Evolutionary conservation across 176 grass and related monocot genomes (phyloP).

Genomic region (Oryza officinalis): DNA sequence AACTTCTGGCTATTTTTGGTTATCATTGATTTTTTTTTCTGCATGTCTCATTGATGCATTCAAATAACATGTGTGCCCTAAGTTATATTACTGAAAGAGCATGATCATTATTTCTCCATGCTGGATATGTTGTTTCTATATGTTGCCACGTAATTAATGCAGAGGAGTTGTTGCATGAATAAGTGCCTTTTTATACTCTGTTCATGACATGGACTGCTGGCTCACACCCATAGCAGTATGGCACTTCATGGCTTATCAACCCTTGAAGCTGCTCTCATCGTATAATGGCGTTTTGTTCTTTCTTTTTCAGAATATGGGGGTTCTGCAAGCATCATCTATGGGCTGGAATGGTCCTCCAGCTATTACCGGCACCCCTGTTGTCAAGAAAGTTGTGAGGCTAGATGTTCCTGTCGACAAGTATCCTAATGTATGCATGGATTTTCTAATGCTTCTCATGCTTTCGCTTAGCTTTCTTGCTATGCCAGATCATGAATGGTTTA

Average conservation of each 20-base stretch:
- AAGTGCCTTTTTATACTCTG: background rate
- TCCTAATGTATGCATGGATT: slow-evolving; percentile 64
- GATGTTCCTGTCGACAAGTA: slow-evolving; percentile 94
- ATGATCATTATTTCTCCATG: slow-evolving; percentile 32
- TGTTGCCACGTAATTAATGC: background rate
- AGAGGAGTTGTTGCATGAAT: slow-evolving; percentile 12
- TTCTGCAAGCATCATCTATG: slow-evolving; percentile 59
- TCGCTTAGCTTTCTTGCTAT: slow-evolving; percentile 23
- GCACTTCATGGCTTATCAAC: background rate
- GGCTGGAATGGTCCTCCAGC: slow-evolving; percentile 73
- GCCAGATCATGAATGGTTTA: slow-evolving; percentile 28
- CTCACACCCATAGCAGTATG: background rate
- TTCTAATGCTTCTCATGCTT: slow-evolving; percentile 20
- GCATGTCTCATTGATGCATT: background rate
- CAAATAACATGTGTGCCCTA: slow-evolving; percentile 3
- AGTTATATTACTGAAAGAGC: slow-evolving; percentile 4
- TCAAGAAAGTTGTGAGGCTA: slow-evolving; percentile 93
- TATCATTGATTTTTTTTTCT: slow-evolving; percentile 9
- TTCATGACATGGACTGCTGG: background rate
- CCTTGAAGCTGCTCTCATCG: slow-evolving; percentile 13
- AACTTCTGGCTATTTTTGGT: slow-evolving; percentile 24
- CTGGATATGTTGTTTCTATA: background rate
- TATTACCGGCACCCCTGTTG: slow-evolving; percentile 53
- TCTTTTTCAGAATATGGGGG: slow-evolving; percentile 71
- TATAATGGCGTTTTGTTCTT: slow-evolving; percentile 33